Conservation (phyloP, 2,329 filamentous ascomycete genomes). For the Ophiocordyceps unilateralis region DNA sequence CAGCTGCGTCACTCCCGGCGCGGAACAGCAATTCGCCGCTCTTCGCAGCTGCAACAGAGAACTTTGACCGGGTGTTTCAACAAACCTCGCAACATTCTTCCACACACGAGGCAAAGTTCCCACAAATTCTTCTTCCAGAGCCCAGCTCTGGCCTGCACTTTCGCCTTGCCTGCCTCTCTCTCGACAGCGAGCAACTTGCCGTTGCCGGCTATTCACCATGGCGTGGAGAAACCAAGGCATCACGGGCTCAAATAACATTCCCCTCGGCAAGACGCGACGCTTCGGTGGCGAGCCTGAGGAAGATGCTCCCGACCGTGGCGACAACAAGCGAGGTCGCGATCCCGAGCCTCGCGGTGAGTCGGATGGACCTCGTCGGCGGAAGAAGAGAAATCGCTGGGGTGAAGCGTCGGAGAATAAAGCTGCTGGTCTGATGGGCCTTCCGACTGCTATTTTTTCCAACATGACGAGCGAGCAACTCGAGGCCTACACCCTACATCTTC, state of each 20-base stretch:
- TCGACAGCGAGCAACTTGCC: slow-evolving; percentile 3
- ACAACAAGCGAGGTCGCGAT: slow-evolving; percentile 78
- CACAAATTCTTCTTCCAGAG: neutral
- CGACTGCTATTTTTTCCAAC: slow-evolving; percentile 87
- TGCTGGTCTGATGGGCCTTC: slow-evolving; percentile 89
- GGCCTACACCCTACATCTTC: slow-evolving; percentile 87
- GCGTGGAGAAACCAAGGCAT: slow-evolving; percentile 64
- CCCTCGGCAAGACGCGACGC: slow-evolving; percentile 73
- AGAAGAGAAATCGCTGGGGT: slow-evolving; percentile 98
- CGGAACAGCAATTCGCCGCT: neutral
- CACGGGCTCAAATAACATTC: slow-evolving; percentile 96
- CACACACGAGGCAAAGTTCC: neutral
- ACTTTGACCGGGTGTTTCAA: neutral
- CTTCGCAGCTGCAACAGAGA: neutral
- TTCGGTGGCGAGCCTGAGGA: slow-evolving; percentile 42
- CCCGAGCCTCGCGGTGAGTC: slow-evolving; percentile 53
- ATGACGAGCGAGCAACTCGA: slow-evolving; percentile 99
- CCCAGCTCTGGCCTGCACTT: neutral
- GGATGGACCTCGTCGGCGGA: slow-evolving; percentile 75
- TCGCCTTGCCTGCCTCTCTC: neutral
- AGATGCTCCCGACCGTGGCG: slow-evolving; percentile 21
- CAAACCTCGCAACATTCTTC: neutral
- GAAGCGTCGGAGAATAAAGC: slow-evolving; percentile 97
- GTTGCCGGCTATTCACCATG: slow-evolving; percentile 25
- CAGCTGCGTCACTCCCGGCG: neutral